Evolutionary conservation across 2,329 filamentous ascomycete species (phyloP).

Genomic region (Claviceps africana): DNA sequence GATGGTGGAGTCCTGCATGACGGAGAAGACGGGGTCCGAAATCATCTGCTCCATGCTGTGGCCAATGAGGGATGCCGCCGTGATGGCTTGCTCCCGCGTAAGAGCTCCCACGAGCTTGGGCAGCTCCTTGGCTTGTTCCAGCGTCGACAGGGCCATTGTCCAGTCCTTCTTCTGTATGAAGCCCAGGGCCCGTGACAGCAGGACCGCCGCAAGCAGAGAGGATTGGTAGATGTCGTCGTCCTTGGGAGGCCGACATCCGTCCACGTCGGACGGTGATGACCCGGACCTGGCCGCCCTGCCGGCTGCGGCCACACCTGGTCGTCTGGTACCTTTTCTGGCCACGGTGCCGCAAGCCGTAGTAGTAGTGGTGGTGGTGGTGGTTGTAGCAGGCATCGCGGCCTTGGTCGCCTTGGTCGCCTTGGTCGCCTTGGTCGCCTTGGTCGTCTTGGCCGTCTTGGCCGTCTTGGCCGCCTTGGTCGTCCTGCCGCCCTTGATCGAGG

Average conservation of each 20-base stretch:
- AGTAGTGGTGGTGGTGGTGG: conserved; percentile 7
- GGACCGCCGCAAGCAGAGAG: conserved; percentile 21
- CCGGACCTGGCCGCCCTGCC: conserved; percentile 3
- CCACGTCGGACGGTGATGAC: conserved; percentile 6
- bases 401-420: conserved; percentile 11
- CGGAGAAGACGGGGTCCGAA: conserved; percentile 71
- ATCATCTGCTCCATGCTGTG: conserved; percentile 60
- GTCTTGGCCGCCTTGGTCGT: conserved; percentile 6
- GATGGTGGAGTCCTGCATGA: conserved; percentile 83
- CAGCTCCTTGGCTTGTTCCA: conserved; percentile 35
- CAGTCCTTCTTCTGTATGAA: conserved; percentile 40
- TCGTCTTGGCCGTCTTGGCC: conserved; percentile 10
- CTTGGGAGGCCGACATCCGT: conserved; percentile 12
- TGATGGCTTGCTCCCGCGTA: conserved; percentile 42
- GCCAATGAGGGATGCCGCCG: conserved; percentile 53
- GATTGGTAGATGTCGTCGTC: conserved; percentile 20
- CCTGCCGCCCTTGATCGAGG: background rate
- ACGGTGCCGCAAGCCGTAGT: conserved; percentile 8
- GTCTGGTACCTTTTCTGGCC: conserved; percentile 9
- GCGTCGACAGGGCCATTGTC: conserved; percentile 39
- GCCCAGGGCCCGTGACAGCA: conserved; percentile 27
- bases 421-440: conserved; percentile 6
- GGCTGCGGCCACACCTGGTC: conserved; percentile 7
- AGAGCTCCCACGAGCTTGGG: conserved; percentile 26
- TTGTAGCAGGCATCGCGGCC: conserved; percentile 13